Percentiles rank a stretch among this genome's conserved stretches.
These are phyloP conservation scores for Nemania sp. DNA, from an alignment of 2,329 filamentous ascomycete species.

Conservation along the genomic window DNA sequence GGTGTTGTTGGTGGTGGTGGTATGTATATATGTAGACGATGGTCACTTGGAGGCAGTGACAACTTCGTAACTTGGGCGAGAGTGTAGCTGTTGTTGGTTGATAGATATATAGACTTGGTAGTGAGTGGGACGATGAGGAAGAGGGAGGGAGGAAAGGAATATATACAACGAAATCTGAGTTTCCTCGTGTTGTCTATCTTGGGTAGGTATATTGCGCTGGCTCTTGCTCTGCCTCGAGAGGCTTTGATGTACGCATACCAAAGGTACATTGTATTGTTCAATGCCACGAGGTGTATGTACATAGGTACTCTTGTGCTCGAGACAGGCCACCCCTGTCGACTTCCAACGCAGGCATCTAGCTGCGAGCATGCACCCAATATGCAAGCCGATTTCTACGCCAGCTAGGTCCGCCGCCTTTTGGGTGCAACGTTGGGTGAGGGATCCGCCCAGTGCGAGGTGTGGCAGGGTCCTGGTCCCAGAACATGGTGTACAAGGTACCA, in stretches of 20 bases:
- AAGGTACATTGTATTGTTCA: slow-evolving; percentile 4
- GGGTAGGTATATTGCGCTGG: background rate
- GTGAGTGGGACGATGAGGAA: slow-evolving; percentile 44
- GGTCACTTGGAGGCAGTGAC: background rate
- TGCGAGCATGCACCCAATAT: slow-evolving; percentile 32
- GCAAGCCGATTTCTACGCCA: slow-evolving; percentile 38
- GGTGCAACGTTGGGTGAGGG: slow-evolving; percentile 43
- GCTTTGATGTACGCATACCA: slow-evolving; percentile 29
- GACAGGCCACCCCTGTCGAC: slow-evolving; percentile 38
- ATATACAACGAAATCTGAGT: slow-evolving; percentile 43
- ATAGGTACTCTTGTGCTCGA: slow-evolving; percentile 30
- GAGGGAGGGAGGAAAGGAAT: slow-evolving; percentile 46
- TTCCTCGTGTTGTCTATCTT: slow-evolving; percentile 39
- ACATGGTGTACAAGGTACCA: slow-evolving; percentile 9
- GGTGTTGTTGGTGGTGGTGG: too few species aligned
- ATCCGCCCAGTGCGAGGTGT: slow-evolving; percentile 42
- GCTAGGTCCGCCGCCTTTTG: slow-evolving; percentile 44
- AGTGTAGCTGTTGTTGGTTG: slow-evolving; percentile 32
- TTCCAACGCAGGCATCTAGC: slow-evolving; percentile 41
- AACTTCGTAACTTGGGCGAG: slow-evolving; percentile 12
- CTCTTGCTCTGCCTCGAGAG: slow-evolving; percentile 18
- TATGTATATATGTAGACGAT: slow-evolving; percentile 2
- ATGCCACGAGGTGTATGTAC: slow-evolving; percentile 40
- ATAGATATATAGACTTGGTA: slow-evolving; percentile 40
- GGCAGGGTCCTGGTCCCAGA: slow-evolving; percentile 26